A percentile compares a stretch with the other conserved stretches of the same genome.
Conservation (phyloP, 2,329 filamentous ascomycete species). For the Trichoderma brevicompactum region DNA sequence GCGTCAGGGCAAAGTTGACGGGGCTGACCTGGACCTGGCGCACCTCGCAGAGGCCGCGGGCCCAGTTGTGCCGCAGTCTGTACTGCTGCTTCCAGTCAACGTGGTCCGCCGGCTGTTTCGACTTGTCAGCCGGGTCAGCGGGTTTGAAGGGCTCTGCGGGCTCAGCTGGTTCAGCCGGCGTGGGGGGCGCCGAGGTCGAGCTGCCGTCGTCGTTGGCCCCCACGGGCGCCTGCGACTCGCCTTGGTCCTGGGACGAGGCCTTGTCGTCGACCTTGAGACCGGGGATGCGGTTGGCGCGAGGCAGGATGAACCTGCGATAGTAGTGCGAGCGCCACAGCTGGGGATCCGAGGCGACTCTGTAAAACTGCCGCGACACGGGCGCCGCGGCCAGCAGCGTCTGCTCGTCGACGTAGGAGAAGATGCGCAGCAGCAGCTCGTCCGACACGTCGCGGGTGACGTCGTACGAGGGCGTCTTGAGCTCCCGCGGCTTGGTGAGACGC, state of each 20-base stretch:
- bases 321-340: constrained; percentile 92
- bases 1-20: constrained; percentile 39
- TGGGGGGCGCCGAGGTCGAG: background rate
- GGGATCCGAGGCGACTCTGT: constrained; percentile 73
- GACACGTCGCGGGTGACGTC: constrained; percentile 77
- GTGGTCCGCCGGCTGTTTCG: constrained; percentile 36
- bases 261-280: constrained; percentile 55
- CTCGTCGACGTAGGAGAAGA: constrained; percentile 76
- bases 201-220: constrained; percentile 46
- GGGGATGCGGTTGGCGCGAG: constrained; percentile 75
- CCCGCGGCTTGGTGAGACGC: constrained; percentile 27
- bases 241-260: constrained; percentile 46
- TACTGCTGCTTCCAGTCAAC: constrained; percentile 90
- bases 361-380: constrained; percentile 75
- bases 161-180: background rate
- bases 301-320: constrained; percentile 83
- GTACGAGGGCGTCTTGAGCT: constrained; percentile 26
- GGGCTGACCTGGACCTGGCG: constrained; percentile 70
- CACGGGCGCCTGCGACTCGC: constrained; percentile 49
- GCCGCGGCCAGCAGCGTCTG: constrained; percentile 65
- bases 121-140: constrained; percentile 55
- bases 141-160: constrained; percentile 42
- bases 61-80: constrained; percentile 89
- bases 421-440: constrained; percentile 84
- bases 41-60: constrained; percentile 77